Conservation (phyloP, 352 stramenopile species). For the Peronosclerospora sorghi region DNA sequence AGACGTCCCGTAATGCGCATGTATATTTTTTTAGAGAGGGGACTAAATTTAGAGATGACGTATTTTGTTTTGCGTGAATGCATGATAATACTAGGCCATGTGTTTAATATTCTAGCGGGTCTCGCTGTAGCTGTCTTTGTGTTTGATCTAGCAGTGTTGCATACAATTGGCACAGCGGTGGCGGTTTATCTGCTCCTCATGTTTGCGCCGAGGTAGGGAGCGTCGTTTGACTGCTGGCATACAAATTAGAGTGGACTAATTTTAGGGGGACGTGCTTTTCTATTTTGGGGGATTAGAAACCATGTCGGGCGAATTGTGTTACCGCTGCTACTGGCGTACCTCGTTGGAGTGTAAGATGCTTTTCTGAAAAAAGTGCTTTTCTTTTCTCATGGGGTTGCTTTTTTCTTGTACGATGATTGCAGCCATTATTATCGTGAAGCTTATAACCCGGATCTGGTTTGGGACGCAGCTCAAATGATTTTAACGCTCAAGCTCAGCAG, state of each 20-base stretch:
- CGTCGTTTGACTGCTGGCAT: too few relatives aligned
- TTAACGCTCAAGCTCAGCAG: conserved; percentile 75
- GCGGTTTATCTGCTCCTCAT: conserved; percentile 64
- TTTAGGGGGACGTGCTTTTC: not conserved
- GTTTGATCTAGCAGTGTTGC: conserved; percentile 68
- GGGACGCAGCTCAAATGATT: conserved; percentile 83
- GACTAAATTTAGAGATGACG: not conserved
- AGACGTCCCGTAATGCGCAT: conserved; percentile 45
- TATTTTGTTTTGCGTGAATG: not conserved
- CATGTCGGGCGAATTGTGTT: conserved; percentile 58
- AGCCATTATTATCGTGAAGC: conserved; percentile 84
- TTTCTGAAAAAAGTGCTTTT: not conserved
- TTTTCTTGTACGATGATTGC: not conserved
- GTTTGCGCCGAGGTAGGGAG: conserved; percentile 38
- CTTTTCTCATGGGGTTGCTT: too few relatives aligned
- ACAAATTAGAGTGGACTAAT: conserved; percentile 2
- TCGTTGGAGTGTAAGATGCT: conserved; percentile 40
- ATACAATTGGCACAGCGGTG: conserved; percentile 48
- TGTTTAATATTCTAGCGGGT: conserved; percentile 59
- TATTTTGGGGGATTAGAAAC: conserved; percentile 23
- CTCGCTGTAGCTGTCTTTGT: conserved; percentile 62
- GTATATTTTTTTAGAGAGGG: not conserved
- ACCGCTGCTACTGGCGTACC: conserved; percentile 45
- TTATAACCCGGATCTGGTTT: conserved; percentile 67
- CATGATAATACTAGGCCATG: conserved; percentile 32